Conservation (phyloP, 208 protist genomes). For the Polymyxa betae region DNA sequence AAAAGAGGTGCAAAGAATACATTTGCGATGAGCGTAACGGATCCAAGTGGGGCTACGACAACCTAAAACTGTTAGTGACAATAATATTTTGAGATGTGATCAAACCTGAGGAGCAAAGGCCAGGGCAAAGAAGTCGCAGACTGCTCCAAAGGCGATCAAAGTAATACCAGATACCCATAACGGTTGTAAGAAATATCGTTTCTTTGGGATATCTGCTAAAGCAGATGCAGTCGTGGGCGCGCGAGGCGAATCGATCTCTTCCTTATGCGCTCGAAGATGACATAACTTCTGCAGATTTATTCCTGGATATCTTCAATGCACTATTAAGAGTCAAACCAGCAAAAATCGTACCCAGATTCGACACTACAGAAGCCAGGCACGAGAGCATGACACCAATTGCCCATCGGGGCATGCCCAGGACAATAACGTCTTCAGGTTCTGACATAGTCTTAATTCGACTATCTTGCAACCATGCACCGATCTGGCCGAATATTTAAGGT, state of each 20-base stretch:
- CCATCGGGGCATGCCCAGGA: not conserved
- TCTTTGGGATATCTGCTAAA: not conserved
- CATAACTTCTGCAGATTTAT: constrained; percentile 52
- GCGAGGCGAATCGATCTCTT: not conserved
- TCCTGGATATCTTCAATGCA: not conserved
- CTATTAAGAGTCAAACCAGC: not conserved
- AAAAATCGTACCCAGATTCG: not conserved
- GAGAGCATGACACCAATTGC: not conserved
- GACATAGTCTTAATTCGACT: too few species aligned
- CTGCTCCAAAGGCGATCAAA: not conserved
- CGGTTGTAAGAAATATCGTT: constrained; percentile 14
- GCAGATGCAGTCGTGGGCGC: constrained; percentile 33
- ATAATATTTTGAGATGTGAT: not conserved
- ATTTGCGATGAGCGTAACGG: constrained; percentile 49
- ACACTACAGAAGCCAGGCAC: constrained; percentile 12
- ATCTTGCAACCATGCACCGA: too few species aligned
- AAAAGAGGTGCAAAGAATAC: constrained; percentile 32
- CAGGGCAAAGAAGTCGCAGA: constrained; percentile 32
- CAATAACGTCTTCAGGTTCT: too few species aligned
- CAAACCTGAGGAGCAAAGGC: constrained; percentile 43
- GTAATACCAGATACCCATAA: constrained; percentile 29
- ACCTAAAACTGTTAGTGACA: not conserved
- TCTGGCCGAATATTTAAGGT: too few species aligned
- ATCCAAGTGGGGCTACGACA: constrained; percentile 1
- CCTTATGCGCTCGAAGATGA: not conserved